Evolutionary conservation across 768 basidiomycete genomes (phyloP).

Genomic region (Naganishia kalamii): DNA sequence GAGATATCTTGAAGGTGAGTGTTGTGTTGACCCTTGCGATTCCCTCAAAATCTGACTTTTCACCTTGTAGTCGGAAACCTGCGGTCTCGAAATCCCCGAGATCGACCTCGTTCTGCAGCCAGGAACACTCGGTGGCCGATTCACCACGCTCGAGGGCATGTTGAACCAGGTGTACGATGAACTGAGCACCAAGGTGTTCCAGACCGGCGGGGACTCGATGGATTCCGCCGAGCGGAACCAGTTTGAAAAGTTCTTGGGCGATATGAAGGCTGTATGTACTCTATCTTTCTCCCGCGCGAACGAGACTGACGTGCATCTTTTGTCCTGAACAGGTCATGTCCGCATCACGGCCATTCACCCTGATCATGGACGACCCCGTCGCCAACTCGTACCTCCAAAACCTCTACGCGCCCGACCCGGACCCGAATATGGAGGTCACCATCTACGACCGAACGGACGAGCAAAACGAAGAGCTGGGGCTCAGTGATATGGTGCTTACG

Average conservation of each 20-base stretch:
- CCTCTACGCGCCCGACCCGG: conserved; percentile 92
- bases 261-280: conserved; percentile 35
- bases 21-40: background rate
- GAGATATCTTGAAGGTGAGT: conserved; percentile 86
- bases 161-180: conserved; percentile 92
- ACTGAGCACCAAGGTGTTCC: conserved; percentile 77
- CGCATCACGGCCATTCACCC: conserved; percentile 72
- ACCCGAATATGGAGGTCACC: conserved; percentile 84
- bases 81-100: conserved; percentile 82
- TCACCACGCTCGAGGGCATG: conserved; percentile 94
- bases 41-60: background rate
- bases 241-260: conserved; percentile 69
- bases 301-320: background rate
- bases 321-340: conserved; percentile 59
- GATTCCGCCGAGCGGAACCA: conserved; percentile 49
- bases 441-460: conserved; percentile 75
- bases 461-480: conserved; percentile 89
- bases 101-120: conserved; percentile 85
- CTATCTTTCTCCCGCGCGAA: background rate
- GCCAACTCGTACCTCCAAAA: conserved; percentile 95
- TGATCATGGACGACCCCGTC: conserved; percentile 91
- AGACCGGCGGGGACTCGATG: conserved; percentile 60
- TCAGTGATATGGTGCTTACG: conserved; percentile 51
- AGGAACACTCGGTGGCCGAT: conserved; percentile 92
- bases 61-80: conserved; percentile 72